phyloP scores from a whole-genome alignment of 257 asterid species.

The Ilex aquifolium region DNA sequence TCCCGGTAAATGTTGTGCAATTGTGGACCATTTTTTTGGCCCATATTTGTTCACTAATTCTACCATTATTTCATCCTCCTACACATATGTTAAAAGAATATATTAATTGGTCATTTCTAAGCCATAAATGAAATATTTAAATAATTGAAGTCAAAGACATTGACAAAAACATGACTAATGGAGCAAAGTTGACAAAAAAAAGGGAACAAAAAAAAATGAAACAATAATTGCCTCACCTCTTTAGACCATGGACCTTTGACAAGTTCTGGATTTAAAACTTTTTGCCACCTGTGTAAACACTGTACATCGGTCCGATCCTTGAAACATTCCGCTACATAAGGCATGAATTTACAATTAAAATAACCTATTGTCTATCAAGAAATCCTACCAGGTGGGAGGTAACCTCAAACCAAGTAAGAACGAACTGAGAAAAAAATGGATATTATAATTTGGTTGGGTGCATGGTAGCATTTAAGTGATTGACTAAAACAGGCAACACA shows the following conservation, averaged over 20 bases:
- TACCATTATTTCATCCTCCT: slow-evolving; percentile 86
- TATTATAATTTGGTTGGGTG: no score
- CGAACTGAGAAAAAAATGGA: no score
- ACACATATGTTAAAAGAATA: slow-evolving; percentile 8
- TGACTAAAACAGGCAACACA: no score
- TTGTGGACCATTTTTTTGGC: slow-evolving; percentile 94
- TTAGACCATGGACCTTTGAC: slow-evolving; percentile 98
- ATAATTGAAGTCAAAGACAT: not conserved
- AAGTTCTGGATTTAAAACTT: slow-evolving; percentile 92
- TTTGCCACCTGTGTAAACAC: slow-evolving; percentile 97
- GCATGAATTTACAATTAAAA: not conserved
- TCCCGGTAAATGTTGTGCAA: slow-evolving; percentile 92
- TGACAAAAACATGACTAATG: not conserved
- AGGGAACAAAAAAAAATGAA: slow-evolving; percentile 9
- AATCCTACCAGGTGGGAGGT: no score
- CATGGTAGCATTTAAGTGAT: no score
- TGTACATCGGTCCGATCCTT: slow-evolving; percentile 89
- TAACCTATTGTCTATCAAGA: no score
- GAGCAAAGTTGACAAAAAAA: not conserved
- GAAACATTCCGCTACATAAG: slow-evolving; percentile 73
- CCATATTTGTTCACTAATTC: slow-evolving; percentile 75
- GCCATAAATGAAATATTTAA: not conserved
- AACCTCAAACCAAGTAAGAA: no score
- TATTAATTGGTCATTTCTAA: not conserved
- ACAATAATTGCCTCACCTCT: slow-evolving; percentile 48